Percentiles rank a stretch among this genome's conserved stretches.
Conservation (phyloP, 2,329 filamentous ascomycete species). For the Hysterium pulicare region DNA sequence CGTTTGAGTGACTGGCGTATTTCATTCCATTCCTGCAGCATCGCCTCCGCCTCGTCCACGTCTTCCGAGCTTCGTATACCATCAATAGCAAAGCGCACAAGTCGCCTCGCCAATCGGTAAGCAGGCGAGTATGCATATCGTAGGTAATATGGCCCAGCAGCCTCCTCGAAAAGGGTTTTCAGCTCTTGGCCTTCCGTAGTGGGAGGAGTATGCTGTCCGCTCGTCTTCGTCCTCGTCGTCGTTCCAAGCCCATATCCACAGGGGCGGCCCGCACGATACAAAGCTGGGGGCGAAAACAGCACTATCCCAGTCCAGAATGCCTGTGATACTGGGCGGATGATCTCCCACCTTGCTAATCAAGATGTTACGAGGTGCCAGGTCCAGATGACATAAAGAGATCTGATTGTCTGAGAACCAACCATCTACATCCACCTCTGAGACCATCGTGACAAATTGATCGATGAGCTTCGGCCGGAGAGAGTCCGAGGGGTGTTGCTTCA, state of each 20-base stretch:
- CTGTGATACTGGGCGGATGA: constrained; percentile 14
- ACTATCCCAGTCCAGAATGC: constrained; percentile 34
- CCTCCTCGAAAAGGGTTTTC: constrained; percentile 24
- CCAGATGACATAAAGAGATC: constrained; percentile 20
- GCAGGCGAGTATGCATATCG: constrained; percentile 20
- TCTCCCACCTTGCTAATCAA: constrained; percentile 15
- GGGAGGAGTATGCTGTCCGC: no score
- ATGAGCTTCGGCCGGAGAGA: no score
- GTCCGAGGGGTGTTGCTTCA: no score
- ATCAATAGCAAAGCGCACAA: no score
- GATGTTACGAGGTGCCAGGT: constrained; percentile 27
- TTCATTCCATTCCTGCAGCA: no score
- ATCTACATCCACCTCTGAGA: background rate
- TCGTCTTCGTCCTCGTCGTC: constrained; percentile 17
- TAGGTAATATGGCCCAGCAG: constrained; percentile 20
- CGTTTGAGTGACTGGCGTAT: no score
- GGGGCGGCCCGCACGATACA: constrained; percentile 27
- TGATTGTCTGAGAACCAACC: background rate
- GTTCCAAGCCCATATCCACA: constrained; percentile 29
- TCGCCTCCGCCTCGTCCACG: no score
- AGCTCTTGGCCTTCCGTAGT: constrained; percentile 11
- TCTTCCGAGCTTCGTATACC: no score
- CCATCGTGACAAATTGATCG: background rate
- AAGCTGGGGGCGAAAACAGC: constrained; percentile 30
- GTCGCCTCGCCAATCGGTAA: constrained; percentile 19